Conservation (phyloP, 768 basidiomycete species). For the Phlegmacium glaucopus region DNA sequence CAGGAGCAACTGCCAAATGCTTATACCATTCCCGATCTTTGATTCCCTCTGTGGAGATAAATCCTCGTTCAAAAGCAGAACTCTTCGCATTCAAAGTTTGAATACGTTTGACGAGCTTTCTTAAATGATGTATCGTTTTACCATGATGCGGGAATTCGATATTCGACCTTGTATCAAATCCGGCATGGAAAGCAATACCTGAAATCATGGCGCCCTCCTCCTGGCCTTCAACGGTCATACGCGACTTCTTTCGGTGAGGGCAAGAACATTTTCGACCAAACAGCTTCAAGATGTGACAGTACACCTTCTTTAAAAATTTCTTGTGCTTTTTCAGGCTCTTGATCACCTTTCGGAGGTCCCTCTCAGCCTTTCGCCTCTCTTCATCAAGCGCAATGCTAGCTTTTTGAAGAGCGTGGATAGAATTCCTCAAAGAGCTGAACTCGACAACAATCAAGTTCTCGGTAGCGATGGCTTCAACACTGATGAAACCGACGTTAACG, state of each 20-base stretch:
- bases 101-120: slow-evolving; percentile 36
- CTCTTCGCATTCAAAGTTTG: slow-evolving; percentile 64
- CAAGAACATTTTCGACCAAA: slow-evolving; percentile 13
- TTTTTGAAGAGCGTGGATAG: slow-evolving; percentile 42
- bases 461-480: slow-evolving; percentile 45
- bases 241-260: slow-evolving; percentile 2
- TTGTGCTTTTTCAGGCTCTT: slow-evolving; percentile 22
- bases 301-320: not conserved
- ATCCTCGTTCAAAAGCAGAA: slow-evolving; percentile 69
- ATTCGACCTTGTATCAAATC: slow-evolving; percentile 1
- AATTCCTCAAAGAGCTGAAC: slow-evolving; percentile 40
- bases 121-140: slow-evolving; percentile 5
- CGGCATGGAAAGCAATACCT: slow-evolving; percentile 16
- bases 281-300: slow-evolving; percentile 11
- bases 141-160: not conserved
- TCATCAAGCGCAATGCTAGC: slow-evolving; percentile 53
- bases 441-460: slow-evolving; percentile 19
- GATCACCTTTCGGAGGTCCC: slow-evolving; percentile 42
- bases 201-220: slow-evolving; percentile 9
- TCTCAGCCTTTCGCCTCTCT: slow-evolving; percentile 51
- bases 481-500: too few species aligned
- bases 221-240: not conserved
- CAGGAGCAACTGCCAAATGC: slow-evolving; percentile 87
- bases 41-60: slow-evolving; percentile 75
- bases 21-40: slow-evolving; percentile 83